Evolutionary conservation across 1,284 basidiomycete genomes (phyloP), one percentile per base, ranked within the genome.

Genomic region (Trichosporon faecale): DNA sequence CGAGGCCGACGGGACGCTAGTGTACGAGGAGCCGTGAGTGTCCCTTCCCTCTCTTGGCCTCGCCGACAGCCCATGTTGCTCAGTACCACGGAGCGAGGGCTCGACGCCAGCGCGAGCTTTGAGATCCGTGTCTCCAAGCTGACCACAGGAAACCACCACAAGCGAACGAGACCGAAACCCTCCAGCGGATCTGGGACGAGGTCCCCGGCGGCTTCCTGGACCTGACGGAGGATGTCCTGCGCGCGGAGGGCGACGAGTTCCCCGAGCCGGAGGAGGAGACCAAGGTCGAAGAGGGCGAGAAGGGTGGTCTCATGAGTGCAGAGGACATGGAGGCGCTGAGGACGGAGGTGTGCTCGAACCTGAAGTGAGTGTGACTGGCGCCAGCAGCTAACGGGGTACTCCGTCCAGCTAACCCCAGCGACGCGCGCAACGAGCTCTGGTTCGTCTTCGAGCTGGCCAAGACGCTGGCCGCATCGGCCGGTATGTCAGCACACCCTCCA

Each of bases 401-500:
- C 12, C 23, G 8, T 2, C 31, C 11, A 9, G 61, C 60, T 52
- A 66, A 66, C 55, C 21, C 14, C 61, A 81, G 80, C 70, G 73
- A 75, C 40, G 80, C 80, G 11, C 77, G 79, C 4, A 81, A 82
- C 64, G 80, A 82, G 72, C 72, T 83, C n/a, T 83, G 79, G 79
- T 81, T 75, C 57, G 74, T 76, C 3, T 72, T 80, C 16, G 79
- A 83, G 68, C 73, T 83, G 6, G 78, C 77, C 49, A 80, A 79
- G 66, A 79, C 78, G 4, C 76, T 83, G 12, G 65, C 75, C 0
- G 67, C 69, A 2, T 76, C 76, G 1, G 68, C 76, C 0, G 55
- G 65, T 5, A 78, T 74, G 63, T 68, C 74, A 6, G 66, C 72
- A n/a, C 73, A 79, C 33, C 77, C 79, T 0, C 81, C 81, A 5